Percentiles rank a stretch among this genome's conserved stretches.
These are phyloP conservation scores for Aspergillus saccharolyticus DNA, from an alignment of 495 filamentous ascomycete genomes.

Conservation along the genomic window DNA sequence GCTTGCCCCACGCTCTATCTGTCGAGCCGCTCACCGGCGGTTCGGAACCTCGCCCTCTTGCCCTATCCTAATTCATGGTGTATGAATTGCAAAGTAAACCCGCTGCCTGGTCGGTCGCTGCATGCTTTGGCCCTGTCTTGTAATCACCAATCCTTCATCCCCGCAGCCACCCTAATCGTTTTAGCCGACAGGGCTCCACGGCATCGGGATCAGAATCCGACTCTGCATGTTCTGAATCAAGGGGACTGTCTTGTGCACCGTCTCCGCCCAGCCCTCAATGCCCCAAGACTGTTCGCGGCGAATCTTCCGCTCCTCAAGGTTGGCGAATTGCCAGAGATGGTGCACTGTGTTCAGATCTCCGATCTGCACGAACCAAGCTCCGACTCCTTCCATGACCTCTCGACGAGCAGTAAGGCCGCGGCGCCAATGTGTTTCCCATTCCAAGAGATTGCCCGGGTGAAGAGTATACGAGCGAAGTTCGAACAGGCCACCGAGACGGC, in stretches of 20 bases:
- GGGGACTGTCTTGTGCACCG: constrained; percentile 96
- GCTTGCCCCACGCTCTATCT: neutral
- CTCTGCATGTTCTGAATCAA: constrained; percentile 96
- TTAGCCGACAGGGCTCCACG: constrained; percentile 88
- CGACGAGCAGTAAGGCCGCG: constrained; percentile 80
- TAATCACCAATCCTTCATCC: constrained; percentile 5
- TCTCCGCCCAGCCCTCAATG: constrained; percentile 93
- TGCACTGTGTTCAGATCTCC: constrained; percentile 97
- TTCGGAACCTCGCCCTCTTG: neutral
- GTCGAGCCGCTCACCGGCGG: neutral
- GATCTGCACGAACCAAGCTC: constrained; percentile 98
- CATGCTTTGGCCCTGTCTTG: neutral
- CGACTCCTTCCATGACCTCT: constrained; percentile 98
- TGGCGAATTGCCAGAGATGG: constrained; percentile 97
- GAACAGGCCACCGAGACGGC: constrained; percentile 85
- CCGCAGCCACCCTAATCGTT: neutral
- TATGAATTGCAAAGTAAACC: neutral
- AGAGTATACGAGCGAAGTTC: constrained; percentile 97
- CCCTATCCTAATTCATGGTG: constrained; percentile 1
- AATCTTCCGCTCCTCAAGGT: constrained; percentile 88
- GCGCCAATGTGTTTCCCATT: constrained; percentile 99
- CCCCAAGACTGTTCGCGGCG: constrained; percentile 92
- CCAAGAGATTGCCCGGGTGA: constrained; percentile 88
- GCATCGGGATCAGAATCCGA: constrained; percentile 86
- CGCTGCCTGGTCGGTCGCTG: constrained; percentile 1